phyloP scores from a whole-genome alignment of 2,329 filamentous ascomycete species.

The Claviceps humidiphila region DNA sequence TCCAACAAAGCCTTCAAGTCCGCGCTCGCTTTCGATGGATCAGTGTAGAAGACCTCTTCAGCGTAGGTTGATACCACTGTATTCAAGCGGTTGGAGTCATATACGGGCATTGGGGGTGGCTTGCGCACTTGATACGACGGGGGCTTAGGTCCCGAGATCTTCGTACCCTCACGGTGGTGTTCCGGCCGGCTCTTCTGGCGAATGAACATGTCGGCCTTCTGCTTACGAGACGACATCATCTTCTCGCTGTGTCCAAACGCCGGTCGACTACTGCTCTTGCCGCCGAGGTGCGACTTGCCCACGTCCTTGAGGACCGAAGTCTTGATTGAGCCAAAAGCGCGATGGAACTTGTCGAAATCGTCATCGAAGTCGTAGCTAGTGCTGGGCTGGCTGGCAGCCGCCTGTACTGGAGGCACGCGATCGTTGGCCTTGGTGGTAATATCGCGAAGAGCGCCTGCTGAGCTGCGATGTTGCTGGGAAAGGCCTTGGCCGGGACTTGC shows the following conservation, averaged over 20 bases:
- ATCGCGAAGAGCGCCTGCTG: conserved; percentile 7
- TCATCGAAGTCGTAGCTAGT: conserved; percentile 18
- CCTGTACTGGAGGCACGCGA: conserved; percentile 24
- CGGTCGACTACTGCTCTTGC: conserved; percentile 9
- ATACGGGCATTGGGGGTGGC: conserved; percentile 32
- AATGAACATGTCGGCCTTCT: conserved; percentile 43
- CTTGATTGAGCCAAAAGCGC: conserved; percentile 16
- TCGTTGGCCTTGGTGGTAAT: conserved; percentile 31
- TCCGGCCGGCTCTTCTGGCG: conserved; percentile 42
- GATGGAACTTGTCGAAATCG: conserved; percentile 21
- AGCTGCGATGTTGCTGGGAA: background rate
- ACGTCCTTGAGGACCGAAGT: conserved; percentile 9
- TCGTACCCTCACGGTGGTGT: conserved; percentile 36
- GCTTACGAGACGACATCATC: conserved; percentile 37
- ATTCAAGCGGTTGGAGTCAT: conserved; percentile 25
- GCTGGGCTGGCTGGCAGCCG: background rate
- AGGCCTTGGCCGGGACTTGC: background rate
- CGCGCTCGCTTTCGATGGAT: conserved; percentile 56
- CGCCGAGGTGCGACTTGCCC: background rate
- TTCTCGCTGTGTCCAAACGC: conserved; percentile 27
- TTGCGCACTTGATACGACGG: conserved; percentile 35
- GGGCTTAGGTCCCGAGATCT: conserved; percentile 32
- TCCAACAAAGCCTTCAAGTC: conserved; percentile 75
- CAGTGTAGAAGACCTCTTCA: conserved; percentile 50
- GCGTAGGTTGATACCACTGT: conserved; percentile 12